These are phyloP conservation scores for Microbotryomycetes sp. DNA, from an alignment of 1,284 basidiomycete species.

Conservation along the genomic window DNA sequence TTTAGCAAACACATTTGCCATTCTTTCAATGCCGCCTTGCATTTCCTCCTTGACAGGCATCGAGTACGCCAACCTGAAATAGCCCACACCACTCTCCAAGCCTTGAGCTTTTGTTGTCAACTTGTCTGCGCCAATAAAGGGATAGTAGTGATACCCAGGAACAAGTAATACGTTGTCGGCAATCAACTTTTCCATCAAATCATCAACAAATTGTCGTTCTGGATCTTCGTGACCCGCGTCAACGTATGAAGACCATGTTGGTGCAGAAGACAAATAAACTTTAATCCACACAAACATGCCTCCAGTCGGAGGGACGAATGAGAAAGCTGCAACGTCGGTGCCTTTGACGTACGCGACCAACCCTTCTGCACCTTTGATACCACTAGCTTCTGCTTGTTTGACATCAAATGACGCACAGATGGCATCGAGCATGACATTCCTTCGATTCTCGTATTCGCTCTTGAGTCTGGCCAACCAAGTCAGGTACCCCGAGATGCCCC, in stretches of 20 bases:
- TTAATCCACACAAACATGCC: conserved; percentile 44
- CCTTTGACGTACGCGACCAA: conserved; percentile 10
- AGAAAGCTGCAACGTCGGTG: conserved; percentile 12
- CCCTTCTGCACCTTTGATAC: conserved; percentile 9
- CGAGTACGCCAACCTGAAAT: conserved; percentile 16
- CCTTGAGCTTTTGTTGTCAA: conserved; percentile 4
- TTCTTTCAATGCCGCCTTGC: background rate
- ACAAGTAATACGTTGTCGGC: conserved; percentile 20
- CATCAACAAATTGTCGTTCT: conserved; percentile 48
- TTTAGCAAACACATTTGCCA: background rate
- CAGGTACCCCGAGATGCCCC: conserved; percentile 63
- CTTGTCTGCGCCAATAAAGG: conserved; percentile 2
- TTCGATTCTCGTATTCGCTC: conserved; percentile 51
- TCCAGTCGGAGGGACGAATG: conserved; percentile 26
- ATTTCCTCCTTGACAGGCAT: background rate
- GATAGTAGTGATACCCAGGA: conserved; percentile 16
- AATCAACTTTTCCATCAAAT: conserved; percentile 48
- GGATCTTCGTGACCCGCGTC: conserved; percentile 49
- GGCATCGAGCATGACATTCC: conserved; percentile 57
- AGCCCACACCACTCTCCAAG: conserved; percentile 1
- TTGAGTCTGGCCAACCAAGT: conserved; percentile 63
- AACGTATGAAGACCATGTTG: conserved; percentile 57
- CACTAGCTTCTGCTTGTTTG: conserved; percentile 6
- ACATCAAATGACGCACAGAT: conserved; percentile 37
- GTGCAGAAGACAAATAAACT: conserved; percentile 46